Percentiles rank a stretch among this genome's conserved stretches.
These are phyloP conservation scores for Flueggea neowawraea DNA, from an alignment of 441 rosid species.

Conservation along the genomic window DNA sequence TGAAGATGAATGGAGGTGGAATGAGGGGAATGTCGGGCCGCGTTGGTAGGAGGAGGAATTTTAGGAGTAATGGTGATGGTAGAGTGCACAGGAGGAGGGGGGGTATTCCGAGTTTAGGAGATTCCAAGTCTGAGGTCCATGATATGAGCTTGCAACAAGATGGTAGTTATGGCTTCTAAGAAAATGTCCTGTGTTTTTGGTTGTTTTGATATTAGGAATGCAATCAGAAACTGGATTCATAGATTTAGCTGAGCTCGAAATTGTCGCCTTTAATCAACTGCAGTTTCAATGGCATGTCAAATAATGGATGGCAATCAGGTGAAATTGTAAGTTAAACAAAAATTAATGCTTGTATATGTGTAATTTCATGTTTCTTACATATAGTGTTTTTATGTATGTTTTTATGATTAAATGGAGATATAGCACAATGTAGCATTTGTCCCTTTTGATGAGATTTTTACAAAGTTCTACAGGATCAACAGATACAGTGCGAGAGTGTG, in stretches of 20 bases:
- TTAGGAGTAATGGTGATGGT: background rate
- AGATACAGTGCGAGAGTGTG: too few species aligned
- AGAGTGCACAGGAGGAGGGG: background rate
- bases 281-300: too few species aligned
- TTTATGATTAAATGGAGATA: too few species aligned
- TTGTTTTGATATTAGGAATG: background rate
- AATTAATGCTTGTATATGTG: too few species aligned
- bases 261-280: background rate
- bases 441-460: too few species aligned
- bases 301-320: too few species aligned
- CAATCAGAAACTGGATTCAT: background rate
- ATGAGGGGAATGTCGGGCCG: conserved; percentile 18
- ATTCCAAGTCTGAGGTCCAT: conserved; percentile 23
- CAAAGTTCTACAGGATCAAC: too few species aligned
- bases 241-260: background rate
- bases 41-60: conserved; percentile 6
- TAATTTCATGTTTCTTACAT: too few species aligned
- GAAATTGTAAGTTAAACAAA: too few species aligned
- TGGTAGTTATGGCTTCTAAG: conserved; percentile 15
- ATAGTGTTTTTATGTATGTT: too few species aligned
- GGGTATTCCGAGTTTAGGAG: conserved; percentile 5
- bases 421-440: too few species aligned
- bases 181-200: background rate
- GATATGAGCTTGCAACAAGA: conserved; percentile 26
- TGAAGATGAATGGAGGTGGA: conserved; percentile 19